These are phyloP conservation scores for Panaeolus cyanescens DNA, from an alignment of 768 basidiomycete genomes.

Conservation along the genomic window DNA sequence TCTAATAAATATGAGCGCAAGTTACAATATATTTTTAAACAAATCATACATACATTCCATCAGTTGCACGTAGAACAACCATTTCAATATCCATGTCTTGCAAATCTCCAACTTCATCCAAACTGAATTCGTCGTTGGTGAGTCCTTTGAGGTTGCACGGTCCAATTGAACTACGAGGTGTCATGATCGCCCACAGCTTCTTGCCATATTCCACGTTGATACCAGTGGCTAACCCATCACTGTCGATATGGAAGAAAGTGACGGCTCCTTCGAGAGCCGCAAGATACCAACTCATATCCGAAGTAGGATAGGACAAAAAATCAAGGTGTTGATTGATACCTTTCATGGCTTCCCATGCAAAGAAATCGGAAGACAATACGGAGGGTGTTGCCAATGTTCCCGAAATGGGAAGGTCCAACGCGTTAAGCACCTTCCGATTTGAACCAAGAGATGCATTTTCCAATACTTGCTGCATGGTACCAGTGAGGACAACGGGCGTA, in stretches of 20 bases:
- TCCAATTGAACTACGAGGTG: not conserved
- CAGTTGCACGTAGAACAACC: not conserved
- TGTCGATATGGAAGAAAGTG: not conserved
- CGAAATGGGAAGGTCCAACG: not conserved
- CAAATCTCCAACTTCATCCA: not conserved
- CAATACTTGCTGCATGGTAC: not conserved
- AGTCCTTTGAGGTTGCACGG: not conserved
- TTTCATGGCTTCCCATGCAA: not conserved
- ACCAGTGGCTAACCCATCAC: not conserved
- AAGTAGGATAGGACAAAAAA: not conserved
- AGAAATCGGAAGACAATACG: not conserved
- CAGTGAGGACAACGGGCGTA: not conserved
- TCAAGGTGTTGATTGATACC: not conserved
- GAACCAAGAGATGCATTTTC: not conserved
- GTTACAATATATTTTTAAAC: not conserved
- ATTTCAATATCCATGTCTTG: not conserved
- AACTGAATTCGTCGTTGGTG: not conserved
- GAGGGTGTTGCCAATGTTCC: not conserved
- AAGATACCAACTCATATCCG: not conserved
- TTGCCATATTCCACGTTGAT: not conserved
- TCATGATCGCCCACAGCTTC: constrained; percentile 3
- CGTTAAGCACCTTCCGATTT: not conserved
- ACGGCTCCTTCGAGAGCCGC: not conserved
- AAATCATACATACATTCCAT: not conserved
- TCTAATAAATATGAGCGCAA: too few species aligned